Evolutionary conservation across 768 basidiomycete genomes (phyloP), one percentile per base, ranked within the genome.

Genomic region (Amyloporia xantha): DNA sequence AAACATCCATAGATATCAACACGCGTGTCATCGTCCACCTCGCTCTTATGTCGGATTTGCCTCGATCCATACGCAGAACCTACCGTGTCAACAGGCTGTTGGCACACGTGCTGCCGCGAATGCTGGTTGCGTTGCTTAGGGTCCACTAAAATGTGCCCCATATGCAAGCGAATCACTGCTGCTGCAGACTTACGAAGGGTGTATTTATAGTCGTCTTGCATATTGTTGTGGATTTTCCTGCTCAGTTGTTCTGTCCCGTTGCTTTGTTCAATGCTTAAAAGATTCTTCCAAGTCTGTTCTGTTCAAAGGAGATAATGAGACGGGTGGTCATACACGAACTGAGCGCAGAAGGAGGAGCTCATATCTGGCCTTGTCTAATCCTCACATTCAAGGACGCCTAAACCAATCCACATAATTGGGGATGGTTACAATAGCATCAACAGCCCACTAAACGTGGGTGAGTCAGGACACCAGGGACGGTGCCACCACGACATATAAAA

Each of bases 341-440:
- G 55, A 47, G 25, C 24, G 47, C 42, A 49, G 51, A 53, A 44
- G 52, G 36, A 52, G 50, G 33, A 37, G 70, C 69, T 91, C 87
- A 91, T 83, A 88, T 90, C 88, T 91, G 88, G 88, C 88, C 88
- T 90, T 73, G 75, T 77, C 75, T 61, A 66, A 62, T 89, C 86
- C 65, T 71, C 86, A 86, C 56, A 20, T 68, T 56, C 55, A 64
- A 58, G 53, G 56, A 42, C 47, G 58, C 50, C 60, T 72, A 79
- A 82, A 83, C 81, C 78, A 54, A 55, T 51, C 54, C 50, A 15
- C 54, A 53, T 59, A 47, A 41, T n/a, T 25, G 49, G 58, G 54
- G 57, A 59, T 68, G 76, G 79, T 74, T 84, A 84, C 74, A 68
- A 59, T 27, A 26, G 55, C 72, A 66, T 59, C 63, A 12, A 36